Conservation (phyloP, 1,284 basidiomycete species). For the Boletus sp. region DNA sequence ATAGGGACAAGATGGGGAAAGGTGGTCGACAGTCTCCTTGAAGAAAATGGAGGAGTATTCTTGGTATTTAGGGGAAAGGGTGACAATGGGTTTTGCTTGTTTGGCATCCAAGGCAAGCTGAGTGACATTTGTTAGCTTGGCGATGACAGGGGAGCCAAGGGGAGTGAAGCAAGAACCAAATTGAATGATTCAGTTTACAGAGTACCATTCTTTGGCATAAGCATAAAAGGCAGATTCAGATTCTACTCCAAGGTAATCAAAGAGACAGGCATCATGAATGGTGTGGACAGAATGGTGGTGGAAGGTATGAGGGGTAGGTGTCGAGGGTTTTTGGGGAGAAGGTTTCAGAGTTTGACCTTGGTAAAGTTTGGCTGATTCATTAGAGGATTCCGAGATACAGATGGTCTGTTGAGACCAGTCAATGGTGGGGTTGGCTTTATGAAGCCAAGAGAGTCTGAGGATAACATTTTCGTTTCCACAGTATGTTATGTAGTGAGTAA, state of each 20-base stretch:
- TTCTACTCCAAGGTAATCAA: neutral
- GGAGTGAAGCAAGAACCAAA: neutral
- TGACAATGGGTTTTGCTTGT: neutral
- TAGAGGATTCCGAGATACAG: neutral
- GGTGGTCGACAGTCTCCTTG: neutral
- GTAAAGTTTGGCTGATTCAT: neutral
- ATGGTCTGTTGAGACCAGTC: neutral
- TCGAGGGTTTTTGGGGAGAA: neutral
- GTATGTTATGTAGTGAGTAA: neutral
- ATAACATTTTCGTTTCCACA: neutral
- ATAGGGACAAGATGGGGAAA: fast-evolving
- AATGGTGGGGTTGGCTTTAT: neutral
- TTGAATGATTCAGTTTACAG: neutral
- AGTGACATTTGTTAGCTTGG: neutral
- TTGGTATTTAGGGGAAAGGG: neutral
- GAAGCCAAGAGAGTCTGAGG: neutral
- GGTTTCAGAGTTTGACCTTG: neutral
- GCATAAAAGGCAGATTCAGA: too few relatives aligned
- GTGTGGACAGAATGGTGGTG: too few relatives aligned
- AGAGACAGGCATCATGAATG: neutral
- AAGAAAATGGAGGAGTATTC: fast-evolving
- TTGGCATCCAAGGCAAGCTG: neutral
- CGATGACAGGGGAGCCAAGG: neutral
- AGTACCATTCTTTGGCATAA: too few relatives aligned
- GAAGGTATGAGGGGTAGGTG: neutral